Evolutionary conservation across 1,139 yeast species (phyloP).

Genomic region (Suhomyces maxii): DNA sequence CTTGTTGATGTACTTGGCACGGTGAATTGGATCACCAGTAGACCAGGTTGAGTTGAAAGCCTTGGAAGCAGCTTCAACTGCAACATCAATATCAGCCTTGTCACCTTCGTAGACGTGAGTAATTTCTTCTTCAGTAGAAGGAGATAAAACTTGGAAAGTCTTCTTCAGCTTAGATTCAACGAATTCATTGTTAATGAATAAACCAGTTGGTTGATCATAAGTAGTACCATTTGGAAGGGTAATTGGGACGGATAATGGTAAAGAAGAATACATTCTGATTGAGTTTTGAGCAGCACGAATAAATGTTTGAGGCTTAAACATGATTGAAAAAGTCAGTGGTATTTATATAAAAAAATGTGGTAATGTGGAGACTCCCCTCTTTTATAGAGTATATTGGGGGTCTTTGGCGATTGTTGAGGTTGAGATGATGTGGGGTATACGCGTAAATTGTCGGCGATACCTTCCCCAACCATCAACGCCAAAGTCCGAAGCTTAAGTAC

Average conservation of each 20-base stretch:
- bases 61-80: conserved; percentile 18
- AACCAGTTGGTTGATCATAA: conserved; percentile 34
- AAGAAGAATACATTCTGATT: conserved; percentile 15
- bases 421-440: too few species aligned
- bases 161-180: conserved; percentile 15
- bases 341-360: neutral
- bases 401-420: neutral
- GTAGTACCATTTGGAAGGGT: conserved; percentile 61
- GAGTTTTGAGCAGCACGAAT: conserved; percentile 9
- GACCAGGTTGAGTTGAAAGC: conserved; percentile 36
- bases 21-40: conserved; percentile 26
- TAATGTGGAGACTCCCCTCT: neutral
- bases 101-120: conserved; percentile 19
- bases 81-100: conserved; percentile 18
- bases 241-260: conserved; percentile 49
- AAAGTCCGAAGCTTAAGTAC: neutral
- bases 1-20: conserved; percentile 14
- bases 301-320: conserved; percentile 2
- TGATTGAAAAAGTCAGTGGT: neutral
- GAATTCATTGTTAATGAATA: conserved; percentile 22
- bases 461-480: neutral
- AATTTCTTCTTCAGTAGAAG: conserved; percentile 21
- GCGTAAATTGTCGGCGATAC: neutral
- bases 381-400: neutral
- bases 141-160: conserved; percentile 18